Base-by-base conservation (phyloP, 2,329 filamentous ascomycete genomes). In the Hypoxylon sp. region DNA sequence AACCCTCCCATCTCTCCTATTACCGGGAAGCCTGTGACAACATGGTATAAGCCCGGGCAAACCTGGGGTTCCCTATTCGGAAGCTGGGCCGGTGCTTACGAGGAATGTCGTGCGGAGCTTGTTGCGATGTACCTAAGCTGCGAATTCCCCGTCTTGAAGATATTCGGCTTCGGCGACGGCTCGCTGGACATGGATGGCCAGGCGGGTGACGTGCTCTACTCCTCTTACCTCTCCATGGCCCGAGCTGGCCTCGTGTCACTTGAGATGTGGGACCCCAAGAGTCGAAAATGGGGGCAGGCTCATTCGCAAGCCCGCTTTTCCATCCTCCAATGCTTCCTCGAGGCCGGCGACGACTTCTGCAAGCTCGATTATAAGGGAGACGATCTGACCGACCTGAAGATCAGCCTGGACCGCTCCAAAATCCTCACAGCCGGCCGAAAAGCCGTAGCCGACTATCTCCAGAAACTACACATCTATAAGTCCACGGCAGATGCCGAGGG, bases 31-130 rank as follows among this genome's bases (percentile, higher is more conserved):
- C 91, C 91, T 1, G 84, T 97, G 49, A 87, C 86, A 1, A 92
- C 90, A 1, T 97, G 91, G 89, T 98, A 98, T 82, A 97, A 95
- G 79, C 93, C 93, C 2, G 93, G 93, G 2, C 92, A 97, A 78
- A 98, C 94, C 0, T 98, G 94, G 94, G 91, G 92, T 58, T 93
- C 90, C 4, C 92, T 97, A 0, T 98, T 98, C 74, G 93, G 94
- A 24, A 87, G 91, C 64, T 87, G 96, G 67, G 93, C 94, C 37
- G 92, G 91, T 3, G 92, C 90, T 15, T 97, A 97, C 73, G 94
- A 98, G 79, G 94, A 98, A 78, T 98, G 94, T 77, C 89, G 94
- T 57, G 94, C 94, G 4, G 94, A 98, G 77, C 91, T 93, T 72
- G 94, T 97, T 10, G 94, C 94, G 53, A 97, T 97, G 93, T 89